These are phyloP conservation scores for Microstegium vimineum DNA, from an alignment of 176 grass and related monocot genomes.

Conservation along the genomic window DNA sequence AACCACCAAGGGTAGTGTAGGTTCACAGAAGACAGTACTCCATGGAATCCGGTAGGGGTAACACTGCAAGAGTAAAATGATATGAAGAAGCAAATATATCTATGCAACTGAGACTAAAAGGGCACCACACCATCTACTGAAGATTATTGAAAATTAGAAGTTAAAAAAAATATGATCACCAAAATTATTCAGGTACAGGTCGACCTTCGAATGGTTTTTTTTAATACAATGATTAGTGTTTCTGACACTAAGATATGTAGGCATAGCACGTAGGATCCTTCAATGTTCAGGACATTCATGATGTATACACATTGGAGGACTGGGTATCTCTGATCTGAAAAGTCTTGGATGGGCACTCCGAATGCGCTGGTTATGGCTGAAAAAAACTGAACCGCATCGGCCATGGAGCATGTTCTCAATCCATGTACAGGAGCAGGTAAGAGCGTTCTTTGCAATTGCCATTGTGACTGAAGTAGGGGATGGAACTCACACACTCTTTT, in stretches of 20 bases:
- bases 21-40: constrained; percentile 59
- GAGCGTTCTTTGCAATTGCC: too few species aligned
- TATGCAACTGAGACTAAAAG: constrained; percentile 13
- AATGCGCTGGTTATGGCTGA: too few species aligned
- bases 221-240: neutral
- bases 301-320: neutral
- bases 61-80: constrained; percentile 46
- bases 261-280: neutral
- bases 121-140: neutral
- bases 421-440: too few species aligned
- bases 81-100: constrained; percentile 13
- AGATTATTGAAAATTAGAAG: constrained; percentile 3
- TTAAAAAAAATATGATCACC: constrained; percentile 9
- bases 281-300: neutral
- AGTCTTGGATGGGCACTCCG: too few species aligned
- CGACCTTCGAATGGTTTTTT: neutral
- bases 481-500: too few species aligned
- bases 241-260: constrained; percentile 10
- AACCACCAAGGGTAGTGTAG: constrained; percentile 57
- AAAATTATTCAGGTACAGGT: constrained; percentile 2
- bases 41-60: constrained; percentile 66
- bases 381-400: too few species aligned
- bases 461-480: too few species aligned
- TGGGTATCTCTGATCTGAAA: too few species aligned
- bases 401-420: too few species aligned